These are phyloP conservation scores for Monosporascus sp. DNA, from an alignment of 2,329 filamentous ascomycete species.

Conservation along the genomic window DNA sequence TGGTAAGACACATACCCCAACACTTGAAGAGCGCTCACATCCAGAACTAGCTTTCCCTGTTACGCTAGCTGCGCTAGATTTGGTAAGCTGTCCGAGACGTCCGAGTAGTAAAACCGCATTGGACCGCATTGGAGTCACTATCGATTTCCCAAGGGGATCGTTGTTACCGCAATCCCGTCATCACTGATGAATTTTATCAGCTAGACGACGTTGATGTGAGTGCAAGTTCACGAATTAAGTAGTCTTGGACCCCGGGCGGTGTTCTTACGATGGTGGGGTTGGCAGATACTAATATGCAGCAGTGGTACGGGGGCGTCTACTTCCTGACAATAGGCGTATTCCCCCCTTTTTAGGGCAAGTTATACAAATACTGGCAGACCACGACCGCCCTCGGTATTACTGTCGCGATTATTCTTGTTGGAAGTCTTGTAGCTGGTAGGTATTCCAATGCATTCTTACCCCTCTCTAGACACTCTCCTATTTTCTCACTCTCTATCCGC, in stretches of 20 bases:
- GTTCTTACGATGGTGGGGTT: no score
- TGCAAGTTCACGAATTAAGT: no score
- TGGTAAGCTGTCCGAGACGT: neutral
- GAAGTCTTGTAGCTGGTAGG: conserved; percentile 1
- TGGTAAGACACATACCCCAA: no score
- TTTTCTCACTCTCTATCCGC: no score
- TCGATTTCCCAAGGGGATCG: conserved; percentile 1
- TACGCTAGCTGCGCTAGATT: no score
- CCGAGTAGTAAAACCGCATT: neutral
- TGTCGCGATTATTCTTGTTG: conserved; percentile 2
- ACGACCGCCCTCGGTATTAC: neutral
- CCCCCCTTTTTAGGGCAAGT: conserved; percentile 1
- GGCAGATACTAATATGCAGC: no score
- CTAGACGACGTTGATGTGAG: neutral
- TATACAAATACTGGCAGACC: conserved; percentile 2
- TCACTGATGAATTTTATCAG: conserved; percentile 4
- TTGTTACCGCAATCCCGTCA: conserved; percentile 6
- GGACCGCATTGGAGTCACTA: no score
- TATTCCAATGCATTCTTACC: no score
- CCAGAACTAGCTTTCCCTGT: no score
- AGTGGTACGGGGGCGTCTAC: conserved; percentile 1
- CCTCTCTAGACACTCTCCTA: no score
- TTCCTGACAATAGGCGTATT: neutral
- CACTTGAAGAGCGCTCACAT: no score
- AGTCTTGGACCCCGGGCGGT: no score